Evolutionary conservation across 1,284 basidiomycete genomes (phyloP).

Genomic region (Pseudozyma tsukubaensis): DNA sequence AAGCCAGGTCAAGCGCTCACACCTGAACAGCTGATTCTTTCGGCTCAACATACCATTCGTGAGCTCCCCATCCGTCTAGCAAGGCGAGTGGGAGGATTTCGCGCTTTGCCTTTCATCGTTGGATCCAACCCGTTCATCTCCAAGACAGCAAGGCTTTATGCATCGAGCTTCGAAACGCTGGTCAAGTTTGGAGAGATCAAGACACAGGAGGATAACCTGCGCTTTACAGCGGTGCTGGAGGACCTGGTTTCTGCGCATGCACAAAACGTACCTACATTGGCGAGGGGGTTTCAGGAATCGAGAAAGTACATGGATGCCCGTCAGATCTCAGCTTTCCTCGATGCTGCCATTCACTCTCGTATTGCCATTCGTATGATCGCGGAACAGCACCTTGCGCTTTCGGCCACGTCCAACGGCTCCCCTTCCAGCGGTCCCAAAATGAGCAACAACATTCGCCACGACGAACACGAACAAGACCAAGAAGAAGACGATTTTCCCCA

Average conservation of each 20-base stretch:
- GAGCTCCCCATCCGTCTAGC: slow-evolving; percentile 68
- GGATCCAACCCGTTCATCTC: slow-evolving; percentile 89
- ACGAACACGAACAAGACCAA: slow-evolving; percentile 10
- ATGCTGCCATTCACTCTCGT: slow-evolving; percentile 84
- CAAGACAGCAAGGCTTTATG: slow-evolving; percentile 79
- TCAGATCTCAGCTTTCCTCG: slow-evolving; percentile 82
- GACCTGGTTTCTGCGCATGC: slow-evolving; percentile 81
- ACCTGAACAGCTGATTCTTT: slow-evolving; percentile 57
- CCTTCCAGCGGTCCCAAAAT: slow-evolving; percentile 6
- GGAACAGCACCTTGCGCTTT: slow-evolving; percentile 87
- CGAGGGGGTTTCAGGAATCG: slow-evolving; percentile 90
- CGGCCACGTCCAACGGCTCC: slow-evolving; percentile 32
- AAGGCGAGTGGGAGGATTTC: slow-evolving; percentile 62
- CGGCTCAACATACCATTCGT: slow-evolving; percentile 61
- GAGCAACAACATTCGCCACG: slow-evolving; percentile 11
- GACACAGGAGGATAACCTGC: slow-evolving; percentile 77
- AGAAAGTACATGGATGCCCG: slow-evolving; percentile 82
- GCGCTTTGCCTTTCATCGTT: slow-evolving; percentile 75
- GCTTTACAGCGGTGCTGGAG: slow-evolving; percentile 78
- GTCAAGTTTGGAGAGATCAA: slow-evolving; percentile 77
- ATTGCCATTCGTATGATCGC: slow-evolving; percentile 89
- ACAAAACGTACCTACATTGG: slow-evolving; percentile 88
- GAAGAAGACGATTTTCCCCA: not conserved
- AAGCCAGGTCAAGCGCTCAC: slow-evolving; percentile 54
- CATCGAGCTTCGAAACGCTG: slow-evolving; percentile 79